Evolutionary conservation across 2,329 filamentous ascomycete species (phyloP), one percentile per base, ranked within the genome.

Genomic region (Knufia fluminis): DNA sequence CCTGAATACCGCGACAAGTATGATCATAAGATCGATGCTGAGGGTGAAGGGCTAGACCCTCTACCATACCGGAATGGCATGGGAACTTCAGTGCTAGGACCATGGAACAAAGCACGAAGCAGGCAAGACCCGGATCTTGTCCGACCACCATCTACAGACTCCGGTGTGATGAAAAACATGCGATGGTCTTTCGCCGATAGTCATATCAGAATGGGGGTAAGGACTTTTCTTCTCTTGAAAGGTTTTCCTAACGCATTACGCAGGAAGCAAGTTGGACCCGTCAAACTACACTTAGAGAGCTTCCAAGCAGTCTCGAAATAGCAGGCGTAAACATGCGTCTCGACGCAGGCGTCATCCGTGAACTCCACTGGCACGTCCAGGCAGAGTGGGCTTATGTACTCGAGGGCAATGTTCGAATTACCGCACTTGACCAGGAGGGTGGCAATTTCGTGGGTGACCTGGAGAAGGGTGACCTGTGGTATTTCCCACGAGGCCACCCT

Each of bases 341-440:
- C 2, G 83, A 82, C 33, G 68, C 78, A 54, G 83, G 83, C 31
- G 84, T 82, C 26, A 86, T 86, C 57, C 81, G 85, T 23, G 85
- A 89, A 63, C 72, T 89, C 7, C 85, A 89, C 62, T 89, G 85
- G 85, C 85, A 89, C 70, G 86, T 85, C 58, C 82, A 86, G 63
- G 83, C 82, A 32, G 85, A 89, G 61, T 88, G 85, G 84, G 82
- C 82, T 0, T 87, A 84, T 54, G 80, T 88, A 2, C 75, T 88
- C 0, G 78, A 83, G 50, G 85, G 85, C 45, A 73, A 76, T 51
- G 82, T 85, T 17, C 79, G 85, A 47, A 77, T 89, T 45, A 86
- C 83, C 0, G 84, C 80, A 1, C 74, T 89, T 16, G 83, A 88
- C 65, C 79, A 82, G 36, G 82, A 90, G 53, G 85, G 85, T 8